Conservation (phyloP, 2,329 filamentous ascomycete genomes). For the Verticillium dahliae region DNA sequence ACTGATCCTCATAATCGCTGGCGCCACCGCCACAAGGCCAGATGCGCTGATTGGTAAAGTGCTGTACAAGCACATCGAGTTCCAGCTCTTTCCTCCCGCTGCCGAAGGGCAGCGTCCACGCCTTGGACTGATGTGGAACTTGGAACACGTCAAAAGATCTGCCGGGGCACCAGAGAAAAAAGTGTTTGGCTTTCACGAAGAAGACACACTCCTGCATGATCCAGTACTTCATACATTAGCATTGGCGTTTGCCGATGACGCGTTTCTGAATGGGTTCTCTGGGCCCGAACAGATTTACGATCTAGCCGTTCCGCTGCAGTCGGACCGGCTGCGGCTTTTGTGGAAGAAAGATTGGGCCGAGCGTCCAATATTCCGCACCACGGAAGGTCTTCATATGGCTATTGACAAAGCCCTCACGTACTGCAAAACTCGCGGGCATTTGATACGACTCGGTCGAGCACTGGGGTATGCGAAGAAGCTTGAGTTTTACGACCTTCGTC, state of each 20-base stretch:
- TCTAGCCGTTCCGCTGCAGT: slow-evolving; percentile 12
- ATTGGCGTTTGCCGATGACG: slow-evolving; percentile 16
- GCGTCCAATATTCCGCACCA: slow-evolving; percentile 14
- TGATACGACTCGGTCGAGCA: slow-evolving; percentile 23
- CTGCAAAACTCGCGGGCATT: slow-evolving; percentile 25
- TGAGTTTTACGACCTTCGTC: slow-evolving; percentile 16
- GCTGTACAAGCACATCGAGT: slow-evolving; percentile 17
- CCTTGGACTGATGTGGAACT: slow-evolving; percentile 14
- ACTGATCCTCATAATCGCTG: slow-evolving; percentile 13
- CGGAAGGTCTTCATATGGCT: slow-evolving; percentile 13
- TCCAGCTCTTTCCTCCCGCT: slow-evolving; percentile 15
- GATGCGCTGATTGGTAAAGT: slow-evolving; percentile 16
- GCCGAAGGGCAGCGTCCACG: slow-evolving; percentile 9
- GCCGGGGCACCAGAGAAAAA: slow-evolving; percentile 14
- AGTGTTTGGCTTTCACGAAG: slow-evolving; percentile 16
- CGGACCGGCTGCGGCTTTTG: slow-evolving; percentile 13
- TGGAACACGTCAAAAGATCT: slow-evolving; percentile 17
- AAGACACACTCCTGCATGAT: slow-evolving; percentile 13
- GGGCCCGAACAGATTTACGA: slow-evolving; percentile 14
- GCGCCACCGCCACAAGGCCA: slow-evolving; percentile 15
- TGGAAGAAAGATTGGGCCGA: slow-evolving; percentile 14
- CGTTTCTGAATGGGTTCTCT: slow-evolving; percentile 16
- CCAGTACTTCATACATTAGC: slow-evolving; percentile 14
- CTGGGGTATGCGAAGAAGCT: slow-evolving; percentile 15
- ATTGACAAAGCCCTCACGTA: slow-evolving; percentile 25